Conservation (phyloP, 257 asterid genomes). For the Nicotiana undulata region DNA sequence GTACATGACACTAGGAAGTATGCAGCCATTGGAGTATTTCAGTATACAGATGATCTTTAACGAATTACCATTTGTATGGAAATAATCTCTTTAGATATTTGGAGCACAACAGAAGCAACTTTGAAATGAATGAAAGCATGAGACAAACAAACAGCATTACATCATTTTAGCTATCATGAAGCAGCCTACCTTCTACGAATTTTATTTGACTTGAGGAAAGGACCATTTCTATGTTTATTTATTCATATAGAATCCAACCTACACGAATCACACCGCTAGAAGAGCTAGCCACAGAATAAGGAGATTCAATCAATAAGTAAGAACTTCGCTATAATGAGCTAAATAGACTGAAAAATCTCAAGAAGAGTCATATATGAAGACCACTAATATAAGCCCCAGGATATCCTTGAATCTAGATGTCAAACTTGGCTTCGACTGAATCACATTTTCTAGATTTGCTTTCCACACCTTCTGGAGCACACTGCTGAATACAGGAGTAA, state of each 20-base stretch:
- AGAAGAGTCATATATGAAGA: background rate
- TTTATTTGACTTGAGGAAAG: background rate
- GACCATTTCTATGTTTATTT: background rate
- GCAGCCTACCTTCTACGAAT: background rate
- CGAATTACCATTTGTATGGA: background rate
- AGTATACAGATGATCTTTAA: background rate
- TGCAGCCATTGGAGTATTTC: background rate
- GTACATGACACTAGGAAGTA: background rate
- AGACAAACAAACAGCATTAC: background rate
- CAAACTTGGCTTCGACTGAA: no score
- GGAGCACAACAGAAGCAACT: background rate
- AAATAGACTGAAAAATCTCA: background rate
- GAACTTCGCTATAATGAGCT: background rate
- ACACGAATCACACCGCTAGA: background rate
- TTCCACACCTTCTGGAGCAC: background rate
- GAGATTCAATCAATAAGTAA: background rate
- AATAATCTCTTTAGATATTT: background rate
- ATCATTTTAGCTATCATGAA: background rate
- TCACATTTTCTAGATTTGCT: background rate
- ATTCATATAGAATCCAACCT: background rate
- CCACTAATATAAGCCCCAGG: background rate
- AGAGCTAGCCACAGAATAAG: background rate
- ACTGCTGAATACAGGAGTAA: background rate
- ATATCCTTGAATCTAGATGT: background rate
- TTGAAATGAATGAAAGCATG: no score